Conservation (phyloP, 2,329 filamentous ascomycete species). For the Aspergillus persii region DNA sequence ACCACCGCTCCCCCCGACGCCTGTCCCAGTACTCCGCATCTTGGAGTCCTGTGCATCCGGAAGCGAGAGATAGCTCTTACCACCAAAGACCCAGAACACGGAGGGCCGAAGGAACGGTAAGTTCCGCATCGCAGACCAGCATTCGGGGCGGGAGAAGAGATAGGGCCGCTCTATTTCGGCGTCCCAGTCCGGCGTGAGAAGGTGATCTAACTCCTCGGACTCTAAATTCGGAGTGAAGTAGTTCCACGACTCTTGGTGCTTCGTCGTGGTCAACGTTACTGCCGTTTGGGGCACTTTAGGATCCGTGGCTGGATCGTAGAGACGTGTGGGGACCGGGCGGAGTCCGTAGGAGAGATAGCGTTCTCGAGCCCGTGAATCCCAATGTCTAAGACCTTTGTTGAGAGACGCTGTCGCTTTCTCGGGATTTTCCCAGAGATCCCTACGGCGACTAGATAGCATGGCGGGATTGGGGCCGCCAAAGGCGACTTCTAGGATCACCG, state of each 20-base stretch:
- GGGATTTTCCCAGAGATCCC: conserved; percentile 10
- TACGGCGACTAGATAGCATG: not conserved
- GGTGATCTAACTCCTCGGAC: conserved; percentile 10
- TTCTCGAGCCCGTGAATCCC: not conserved
- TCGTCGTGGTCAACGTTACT: conserved; percentile 20
- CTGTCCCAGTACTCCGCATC: conserved; percentile 18
- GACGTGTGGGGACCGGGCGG: conserved; percentile 13
- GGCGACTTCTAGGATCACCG: conserved; percentile 18
- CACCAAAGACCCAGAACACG: conserved; percentile 24
- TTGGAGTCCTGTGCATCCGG: conserved; percentile 16
- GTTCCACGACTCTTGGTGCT: conserved; percentile 16
- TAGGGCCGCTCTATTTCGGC: conserved; percentile 8
- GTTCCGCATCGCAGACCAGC: conserved; percentile 13
- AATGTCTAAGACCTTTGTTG: not conserved
- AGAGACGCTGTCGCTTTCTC: conserved; percentile 3
- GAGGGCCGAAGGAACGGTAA: conserved; percentile 22
- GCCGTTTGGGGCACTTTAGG: conserved; percentile 6
- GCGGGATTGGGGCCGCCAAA: conserved; percentile 7
- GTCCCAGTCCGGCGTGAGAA: conserved; percentile 18
- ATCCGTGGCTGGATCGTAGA: conserved; percentile 9
- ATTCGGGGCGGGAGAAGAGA: conserved; percentile 17
- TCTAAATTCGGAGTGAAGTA: conserved; percentile 11
- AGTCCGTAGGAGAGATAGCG: not conserved
- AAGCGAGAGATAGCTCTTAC: conserved; percentile 16
- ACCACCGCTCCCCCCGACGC: conserved; percentile 24